Evolutionary conservation across 1,284 basidiomycete genomes (phyloP).

Genomic region (Ganoderma sinense): DNA sequence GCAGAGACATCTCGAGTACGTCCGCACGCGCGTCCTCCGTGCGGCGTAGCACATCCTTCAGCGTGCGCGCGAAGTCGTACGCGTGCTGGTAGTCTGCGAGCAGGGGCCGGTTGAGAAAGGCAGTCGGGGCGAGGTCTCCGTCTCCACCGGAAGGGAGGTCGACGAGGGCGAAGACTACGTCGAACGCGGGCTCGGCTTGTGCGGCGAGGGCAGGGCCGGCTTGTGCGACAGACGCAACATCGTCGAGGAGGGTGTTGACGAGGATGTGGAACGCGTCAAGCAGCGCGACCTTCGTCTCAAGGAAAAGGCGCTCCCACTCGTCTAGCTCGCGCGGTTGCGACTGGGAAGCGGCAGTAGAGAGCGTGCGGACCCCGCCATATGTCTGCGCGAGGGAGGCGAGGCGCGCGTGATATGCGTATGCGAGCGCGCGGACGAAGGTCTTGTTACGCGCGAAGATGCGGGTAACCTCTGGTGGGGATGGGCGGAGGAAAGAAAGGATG

Average conservation of each 20-base stretch:
- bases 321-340: conserved; percentile 47
- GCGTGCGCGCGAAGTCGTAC: conserved; percentile 60
- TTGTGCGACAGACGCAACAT: conserved; percentile 47
- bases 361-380: conserved; percentile 60
- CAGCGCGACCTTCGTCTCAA: conserved; percentile 75
- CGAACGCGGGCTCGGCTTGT: conserved; percentile 62
- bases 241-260: conserved; percentile 55
- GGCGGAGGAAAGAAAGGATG: conserved; percentile 60
- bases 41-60: conserved; percentile 53
- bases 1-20: conserved; percentile 59
- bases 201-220: conserved; percentile 49
- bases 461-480: conserved; percentile 54
- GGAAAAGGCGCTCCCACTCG: conserved; percentile 73
- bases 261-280: conserved; percentile 72
- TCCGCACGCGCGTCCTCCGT: conserved; percentile 66
- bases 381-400: conserved; percentile 60
- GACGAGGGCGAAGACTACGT: conserved; percentile 63
- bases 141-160: conserved; percentile 40
- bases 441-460: conserved; percentile 59
- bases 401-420: conserved; percentile 63
- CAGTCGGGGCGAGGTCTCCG: conserved; percentile 42
- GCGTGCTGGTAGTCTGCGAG: conserved; percentile 75
- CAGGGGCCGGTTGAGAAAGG: conserved; percentile 72
- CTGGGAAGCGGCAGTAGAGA: conserved; percentile 28
- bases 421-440: conserved; percentile 63